Conservation (phyloP, 78 protist genomes). For the slime mould (Dictyostelium discoideum) region dicty_2.7 NC_007091.3:3124501-3125000, state of each 20-base stretch:
- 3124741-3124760: neutral
- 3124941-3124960: neutral
- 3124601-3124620: neutral
- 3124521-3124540: neutral
- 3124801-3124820: neutral
- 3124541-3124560: neutral
- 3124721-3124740: neutral
- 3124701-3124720: neutral
- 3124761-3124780: neutral
- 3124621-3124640: neutral
- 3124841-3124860: neutral
- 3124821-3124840: neutral
- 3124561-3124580: neutral
- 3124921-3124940: neutral
- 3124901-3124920: neutral
- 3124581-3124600: conserved; percentile 11
- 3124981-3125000: neutral
- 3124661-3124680: neutral
- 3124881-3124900: neutral
- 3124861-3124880: neutral
- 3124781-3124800: neutral
- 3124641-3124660: neutral
- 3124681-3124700: neutral
- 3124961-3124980: neutral
- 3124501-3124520: neutral